Evolutionary conservation across 1,284 basidiomycete genomes (phyloP).

Genomic region (Rhodotorula sp.): DNA sequence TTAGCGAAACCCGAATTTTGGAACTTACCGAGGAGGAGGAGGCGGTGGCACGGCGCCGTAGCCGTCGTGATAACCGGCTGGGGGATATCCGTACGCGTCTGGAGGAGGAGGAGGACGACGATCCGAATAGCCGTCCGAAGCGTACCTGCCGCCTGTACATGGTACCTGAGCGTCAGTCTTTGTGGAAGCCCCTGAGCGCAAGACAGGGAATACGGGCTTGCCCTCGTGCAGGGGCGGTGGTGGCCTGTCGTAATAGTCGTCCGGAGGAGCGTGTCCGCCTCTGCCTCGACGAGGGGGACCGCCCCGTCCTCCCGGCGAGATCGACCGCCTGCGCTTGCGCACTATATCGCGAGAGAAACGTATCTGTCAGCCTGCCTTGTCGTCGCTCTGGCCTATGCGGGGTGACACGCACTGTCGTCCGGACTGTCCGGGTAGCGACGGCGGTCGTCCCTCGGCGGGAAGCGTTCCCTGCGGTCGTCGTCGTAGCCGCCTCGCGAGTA

Average conservation of each 20-base stretch:
- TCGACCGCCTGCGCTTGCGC: slow-evolving; percentile 26
- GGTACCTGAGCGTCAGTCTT: background rate
- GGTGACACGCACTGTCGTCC: background rate
- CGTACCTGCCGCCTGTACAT: background rate
- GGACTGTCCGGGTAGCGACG: background rate
- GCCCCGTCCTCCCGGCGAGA: slow-evolving; percentile 1
- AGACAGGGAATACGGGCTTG: background rate
- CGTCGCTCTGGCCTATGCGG: background rate
- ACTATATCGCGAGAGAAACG: background rate
- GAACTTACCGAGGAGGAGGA: slow-evolving; percentile 5
- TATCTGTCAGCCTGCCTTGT: background rate
- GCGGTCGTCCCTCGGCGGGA: background rate
- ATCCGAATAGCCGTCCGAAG: background rate
- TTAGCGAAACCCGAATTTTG: too few species aligned
- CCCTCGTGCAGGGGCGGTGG: slow-evolving; percentile 8
- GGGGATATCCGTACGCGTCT: background rate
- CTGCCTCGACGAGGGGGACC: slow-evolving; percentile 12
- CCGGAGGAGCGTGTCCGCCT: background rate
- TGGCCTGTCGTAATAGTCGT: slow-evolving; percentile 11
- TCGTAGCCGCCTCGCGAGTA: slow-evolving; percentile 8
- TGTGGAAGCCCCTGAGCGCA: background rate
- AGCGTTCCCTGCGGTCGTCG: slow-evolving; percentile 1
- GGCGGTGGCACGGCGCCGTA: background rate
- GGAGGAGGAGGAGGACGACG: background rate
- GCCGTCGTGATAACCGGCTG: background rate